These are phyloP conservation scores for Vaccinium vitisidaea DNA, from an alignment of 148 eudicot species.

Conservation along the genomic window DNA sequence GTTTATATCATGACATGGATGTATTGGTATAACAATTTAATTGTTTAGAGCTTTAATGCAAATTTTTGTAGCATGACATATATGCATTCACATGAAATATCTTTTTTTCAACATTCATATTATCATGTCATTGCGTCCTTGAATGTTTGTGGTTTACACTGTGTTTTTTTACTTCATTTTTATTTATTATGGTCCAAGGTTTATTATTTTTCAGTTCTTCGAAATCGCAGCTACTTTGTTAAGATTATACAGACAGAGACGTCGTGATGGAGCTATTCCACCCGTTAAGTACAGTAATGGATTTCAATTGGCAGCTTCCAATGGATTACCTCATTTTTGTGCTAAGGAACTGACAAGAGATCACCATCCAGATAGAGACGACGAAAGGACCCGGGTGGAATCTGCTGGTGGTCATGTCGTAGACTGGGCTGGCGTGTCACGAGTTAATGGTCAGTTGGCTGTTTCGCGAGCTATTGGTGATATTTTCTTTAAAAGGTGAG, in stretches of 20 bases:
- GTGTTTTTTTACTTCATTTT: background rate
- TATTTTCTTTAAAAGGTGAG: constrained; percentile 79
- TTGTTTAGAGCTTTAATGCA: background rate
- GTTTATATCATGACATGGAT: background rate
- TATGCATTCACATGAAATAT: background rate
- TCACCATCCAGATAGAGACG: constrained; percentile 93
- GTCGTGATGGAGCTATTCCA: constrained; percentile 45
- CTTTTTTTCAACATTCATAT: background rate
- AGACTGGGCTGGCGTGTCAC: constrained; percentile 87
- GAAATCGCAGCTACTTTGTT: constrained; percentile 70
- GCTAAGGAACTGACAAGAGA: constrained; percentile 89
- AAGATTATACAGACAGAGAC: constrained; percentile 61
- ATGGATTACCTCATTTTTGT: constrained; percentile 51
- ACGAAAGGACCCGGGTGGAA: constrained; percentile 84
- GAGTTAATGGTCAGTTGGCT: constrained; percentile 94
- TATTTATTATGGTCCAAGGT: constrained; percentile 1
- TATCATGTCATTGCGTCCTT: constrained; percentile 15
- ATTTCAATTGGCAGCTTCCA: constrained; percentile 54
- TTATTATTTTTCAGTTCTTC: constrained; percentile 20
- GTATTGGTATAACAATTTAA: constrained; percentile 10
- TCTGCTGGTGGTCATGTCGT: constrained; percentile 83
- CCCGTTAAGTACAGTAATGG: constrained; percentile 52
- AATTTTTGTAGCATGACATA: background rate
- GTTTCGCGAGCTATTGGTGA: constrained; percentile 98
- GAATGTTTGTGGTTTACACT: background rate